Conservation (phyloP, 768 basidiomycete species). For the Atractiella rhizophila region DNA sequence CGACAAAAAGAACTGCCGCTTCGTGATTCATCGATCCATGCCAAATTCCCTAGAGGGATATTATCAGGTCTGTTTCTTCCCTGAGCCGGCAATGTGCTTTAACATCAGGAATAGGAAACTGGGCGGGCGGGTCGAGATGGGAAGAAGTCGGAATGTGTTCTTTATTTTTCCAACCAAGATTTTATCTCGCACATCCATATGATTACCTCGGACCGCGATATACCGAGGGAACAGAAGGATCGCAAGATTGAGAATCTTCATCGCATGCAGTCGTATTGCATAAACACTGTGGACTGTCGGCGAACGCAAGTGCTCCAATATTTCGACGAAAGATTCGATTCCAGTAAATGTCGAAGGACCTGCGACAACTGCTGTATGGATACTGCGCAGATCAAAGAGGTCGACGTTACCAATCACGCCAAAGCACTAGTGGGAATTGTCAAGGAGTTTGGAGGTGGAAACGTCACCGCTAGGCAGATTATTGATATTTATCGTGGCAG, state of each 20-base stretch:
- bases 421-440: conserved; percentile 36
- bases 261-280: conserved; percentile 53
- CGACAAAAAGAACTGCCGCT: conserved; percentile 55
- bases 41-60: conserved; percentile 67
- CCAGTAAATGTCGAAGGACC: conserved; percentile 34
- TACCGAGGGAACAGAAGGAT: conserved; percentile 33
- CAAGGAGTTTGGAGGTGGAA: conserved; percentile 26
- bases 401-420: conserved; percentile 41
- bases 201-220: conserved; percentile 18
- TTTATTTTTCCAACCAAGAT: conserved; percentile 37
- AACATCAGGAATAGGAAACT: conserved; percentile 45
- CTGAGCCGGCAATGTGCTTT: conserved; percentile 3
- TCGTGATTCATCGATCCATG: conserved; percentile 64
- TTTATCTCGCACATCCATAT: conserved; percentile 32
- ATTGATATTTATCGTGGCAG: conserved; percentile 42
- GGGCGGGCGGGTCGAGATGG: conserved; percentile 90
- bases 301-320: conserved; percentile 65
- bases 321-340: conserved; percentile 59
- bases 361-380: conserved; percentile 63
- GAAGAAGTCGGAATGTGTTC: conserved; percentile 50
- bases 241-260: conserved; percentile 40
- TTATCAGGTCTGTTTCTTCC: conserved; percentile 17
- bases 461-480: conserved; percentile 37
- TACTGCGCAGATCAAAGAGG: conserved; percentile 23
- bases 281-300: conserved; percentile 59